Percentiles rank a stretch among this genome's conserved stretches.
Conservation (phyloP, 2,329 filamentous ascomycete genomes). For the Aspergillus intermedius region DNA sequence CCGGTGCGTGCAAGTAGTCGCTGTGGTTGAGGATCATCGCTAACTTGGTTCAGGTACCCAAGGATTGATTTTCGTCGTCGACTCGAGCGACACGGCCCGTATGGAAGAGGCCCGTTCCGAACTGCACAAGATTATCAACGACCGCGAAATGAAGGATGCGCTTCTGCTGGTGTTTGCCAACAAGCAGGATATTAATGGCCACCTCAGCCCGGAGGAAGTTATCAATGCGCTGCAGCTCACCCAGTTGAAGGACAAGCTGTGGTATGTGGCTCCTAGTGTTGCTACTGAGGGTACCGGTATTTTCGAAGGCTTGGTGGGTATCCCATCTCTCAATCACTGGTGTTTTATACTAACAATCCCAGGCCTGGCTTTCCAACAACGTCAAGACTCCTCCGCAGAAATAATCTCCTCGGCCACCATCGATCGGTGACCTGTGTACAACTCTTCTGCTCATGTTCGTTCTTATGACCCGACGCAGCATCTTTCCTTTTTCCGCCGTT, state of each 20-base stretch:
- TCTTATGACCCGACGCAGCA: constrained; percentile 39
- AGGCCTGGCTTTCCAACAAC: constrained; percentile 76
- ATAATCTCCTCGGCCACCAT: constrained; percentile 19
- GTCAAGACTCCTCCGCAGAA: constrained; percentile 55
- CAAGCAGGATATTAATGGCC: constrained; percentile 89
- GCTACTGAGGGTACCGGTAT: constrained; percentile 76
- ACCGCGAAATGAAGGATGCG: constrained; percentile 95
- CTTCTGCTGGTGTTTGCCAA: constrained; percentile 94
- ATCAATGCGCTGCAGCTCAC: constrained; percentile 69
- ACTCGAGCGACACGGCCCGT: constrained; percentile 84
- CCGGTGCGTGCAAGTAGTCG: constrained; percentile 44
- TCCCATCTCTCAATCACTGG: background rate
- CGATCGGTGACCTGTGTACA: constrained; percentile 4
- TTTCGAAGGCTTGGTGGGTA: constrained; percentile 65
- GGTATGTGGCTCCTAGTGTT: constrained; percentile 78
- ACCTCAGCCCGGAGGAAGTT: constrained; percentile 72
- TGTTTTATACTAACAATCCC: constrained; percentile 1
- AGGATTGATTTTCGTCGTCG: constrained; percentile 97
- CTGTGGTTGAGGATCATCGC: background rate
- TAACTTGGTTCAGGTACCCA: constrained; percentile 66
- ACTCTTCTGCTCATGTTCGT: constrained; percentile 31
- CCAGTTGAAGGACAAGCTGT: constrained; percentile 75
- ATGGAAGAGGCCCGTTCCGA: constrained; percentile 92
- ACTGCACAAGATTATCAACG: constrained; percentile 94
- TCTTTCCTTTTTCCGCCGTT: constrained; percentile 17